Evolutionary conservation across 1,139 yeast genomes (phyloP), one percentile per base, ranked within the genome.

Genomic region (Taphrina confusa): DNA sequence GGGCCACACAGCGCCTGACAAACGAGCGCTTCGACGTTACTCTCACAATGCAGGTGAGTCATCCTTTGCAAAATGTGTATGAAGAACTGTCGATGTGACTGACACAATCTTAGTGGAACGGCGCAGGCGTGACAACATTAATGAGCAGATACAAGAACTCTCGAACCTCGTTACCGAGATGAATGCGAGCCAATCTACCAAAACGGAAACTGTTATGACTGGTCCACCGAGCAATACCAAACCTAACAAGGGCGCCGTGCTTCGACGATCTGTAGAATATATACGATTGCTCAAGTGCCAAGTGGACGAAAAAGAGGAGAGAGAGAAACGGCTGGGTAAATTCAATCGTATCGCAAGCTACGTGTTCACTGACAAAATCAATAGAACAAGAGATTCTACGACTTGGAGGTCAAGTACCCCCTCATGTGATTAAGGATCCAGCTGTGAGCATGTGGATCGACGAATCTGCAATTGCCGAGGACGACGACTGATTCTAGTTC

Each of bases 191-290:
- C 49, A 37, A 14, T 37, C 62, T 22, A 6, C 14, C 23, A 30
- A 28, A 11, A 42, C 47, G 14, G 47, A 42, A 23, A 28, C 68
- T 9, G 61, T 63, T 14, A 66, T 65, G 30, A 64, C 61, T 20
- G 61, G 60, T 3, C 22, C 12, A n/a, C n/a, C 22, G 14, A 22
- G 14, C 8, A 42, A 42, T 20, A 20, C 87, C 2, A 85, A 85
- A 67, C 97, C 97, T 0, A 90, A 90, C 70, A 91, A 91, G 74
- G 97, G 97, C 1, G 95, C 90, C 67, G 87, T 91, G 9, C 75
- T 91, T 64, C 81, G 90, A 18, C 85, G 87, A 68, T 82, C 94
- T 0, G 95, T 90, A 2, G 96, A 89, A 67, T 91, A 89, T 69
- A 83, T 91, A 58, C 84, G 83, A 65, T 76, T 77, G 66, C 74